Percentiles rank a stretch among this genome's conserved stretches.
These are phyloP conservation scores for Leccinum boreale DNA, from an alignment of 768 basidiomycete genomes.

Conservation along the genomic window DNA sequence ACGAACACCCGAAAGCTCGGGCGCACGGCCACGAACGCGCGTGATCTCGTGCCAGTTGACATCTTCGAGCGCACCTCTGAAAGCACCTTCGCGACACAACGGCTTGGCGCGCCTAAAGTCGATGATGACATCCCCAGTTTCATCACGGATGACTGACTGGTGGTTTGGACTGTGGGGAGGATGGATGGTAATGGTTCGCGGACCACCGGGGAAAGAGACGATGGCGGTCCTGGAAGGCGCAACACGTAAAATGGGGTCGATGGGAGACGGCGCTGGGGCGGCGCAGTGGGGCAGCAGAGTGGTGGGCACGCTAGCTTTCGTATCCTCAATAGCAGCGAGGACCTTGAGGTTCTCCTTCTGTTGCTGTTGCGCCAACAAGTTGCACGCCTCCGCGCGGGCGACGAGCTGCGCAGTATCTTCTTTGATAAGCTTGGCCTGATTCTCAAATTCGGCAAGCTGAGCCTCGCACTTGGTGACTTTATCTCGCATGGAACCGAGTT, in stretches of 20 bases:
- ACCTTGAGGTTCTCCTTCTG: slow-evolving; percentile 4
- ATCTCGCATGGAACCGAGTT: slow-evolving; percentile 7
- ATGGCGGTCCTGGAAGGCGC: slow-evolving; percentile 2
- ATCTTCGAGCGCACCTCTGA: slow-evolving; percentile 9
- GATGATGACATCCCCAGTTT: slow-evolving; percentile 13
- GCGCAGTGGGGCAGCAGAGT: neutral
- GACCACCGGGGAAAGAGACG: slow-evolving; percentile 19
- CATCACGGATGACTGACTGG: slow-evolving; percentile 17
- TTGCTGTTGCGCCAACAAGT: slow-evolving; percentile 1
- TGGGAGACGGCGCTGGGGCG: neutral
- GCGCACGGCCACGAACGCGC: slow-evolving; percentile 14
- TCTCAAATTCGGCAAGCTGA: slow-evolving; percentile 4
- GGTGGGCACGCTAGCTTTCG: neutral
- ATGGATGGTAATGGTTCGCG: slow-evolving; percentile 23
- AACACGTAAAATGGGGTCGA: neutral
- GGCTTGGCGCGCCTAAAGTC: slow-evolving; percentile 9
- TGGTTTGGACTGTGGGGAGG: slow-evolving; percentile 13
- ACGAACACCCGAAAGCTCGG: neutral
- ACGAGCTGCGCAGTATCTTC: slow-evolving; percentile 6
- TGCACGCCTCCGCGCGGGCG: slow-evolving; percentile 5
- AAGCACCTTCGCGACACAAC: slow-evolving; percentile 21
- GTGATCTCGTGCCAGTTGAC: slow-evolving; percentile 4
- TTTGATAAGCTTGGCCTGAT: neutral
- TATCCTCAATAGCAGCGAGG: neutral
- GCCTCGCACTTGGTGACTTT: slow-evolving; percentile 7